Base-by-base conservation (phyloP, 495 filamentous ascomycete species). In the Darksidea phi region DNA sequence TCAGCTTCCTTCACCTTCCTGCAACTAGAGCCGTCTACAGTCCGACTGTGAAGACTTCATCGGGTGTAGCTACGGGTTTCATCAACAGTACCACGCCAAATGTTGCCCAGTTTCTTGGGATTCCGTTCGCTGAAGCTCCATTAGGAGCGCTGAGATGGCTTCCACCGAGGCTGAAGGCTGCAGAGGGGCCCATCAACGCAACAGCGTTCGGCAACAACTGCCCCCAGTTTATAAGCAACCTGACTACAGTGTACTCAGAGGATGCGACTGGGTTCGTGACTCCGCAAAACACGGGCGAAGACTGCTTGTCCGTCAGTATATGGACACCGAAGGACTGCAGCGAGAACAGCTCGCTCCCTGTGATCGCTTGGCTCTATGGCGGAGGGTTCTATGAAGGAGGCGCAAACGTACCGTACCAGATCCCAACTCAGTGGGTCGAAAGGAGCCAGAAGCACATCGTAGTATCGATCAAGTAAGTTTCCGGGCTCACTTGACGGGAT, bases 361-460 rank as follows among this genome's bases (percentile, higher is more conserved):
- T 88, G 10, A 66, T 88, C 41, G 76, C 86, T 8, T 88, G 84
- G 83, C 86, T 89, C 54, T 86, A 78, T 61, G 87, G 85, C 26
- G 85, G 86, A 18, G 82, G 77, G 1, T 88, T 86, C 66, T 79
- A 86, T 63, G 68, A 81, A 5, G 86, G 86, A 4, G 67, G 67
- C 21, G 59, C 74, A 34, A 71, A 75, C 53, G 71, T 76, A 7
- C 74, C 73, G 6, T 76, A 75, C 37, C 77, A 83, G 72, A 64
- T 74, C 60, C 72, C 74, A 34, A 37, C 75, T 63, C 66, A 71
- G 68, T 63, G 78, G 72, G 74, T 78, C 61, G 55, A 77, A 50
- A 59, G 73, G 8, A 61, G 72, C 24, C 73, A 84, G 49, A 74
- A 76, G 36, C 75, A 86, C 24, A 75, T 89, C 20, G 80, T 88